Conservation (phyloP, 2,329 filamentous ascomycete species). For the Dothideomycetes sp. region DNA sequence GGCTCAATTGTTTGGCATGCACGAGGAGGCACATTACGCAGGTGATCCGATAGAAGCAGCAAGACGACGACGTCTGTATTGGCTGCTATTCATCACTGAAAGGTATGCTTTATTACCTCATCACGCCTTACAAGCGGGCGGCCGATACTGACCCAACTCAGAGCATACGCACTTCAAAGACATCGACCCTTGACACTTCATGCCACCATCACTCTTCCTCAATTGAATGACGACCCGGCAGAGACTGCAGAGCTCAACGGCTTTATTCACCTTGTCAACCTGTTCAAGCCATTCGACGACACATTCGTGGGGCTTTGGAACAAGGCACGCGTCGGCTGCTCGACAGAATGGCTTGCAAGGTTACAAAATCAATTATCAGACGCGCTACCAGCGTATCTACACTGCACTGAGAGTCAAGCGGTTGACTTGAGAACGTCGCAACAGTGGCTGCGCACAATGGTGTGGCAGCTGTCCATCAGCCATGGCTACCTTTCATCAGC, state of each 20-base stretch:
- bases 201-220: slow-evolving; percentile 46
- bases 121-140: too few relatives aligned
- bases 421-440: slow-evolving; percentile 60
- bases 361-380: slow-evolving; percentile 41
- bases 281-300: slow-evolving; percentile 53
- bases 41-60: slow-evolving; percentile 40
- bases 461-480: slow-evolving; percentile 61
- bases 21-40: slow-evolving; percentile 46
- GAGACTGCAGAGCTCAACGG: slow-evolving; percentile 46
- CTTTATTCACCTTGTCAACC: slow-evolving; percentile 49
- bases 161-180: slow-evolving; percentile 52
- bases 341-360: slow-evolving; percentile 34
- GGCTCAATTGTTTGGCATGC: slow-evolving; percentile 47
- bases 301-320: slow-evolving; percentile 56
- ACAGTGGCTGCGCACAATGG: slow-evolving; percentile 58
- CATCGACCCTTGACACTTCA: slow-evolving; percentile 53
- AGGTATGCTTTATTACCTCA: slow-evolving; percentile 26
- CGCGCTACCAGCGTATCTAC: slow-evolving; percentile 44
- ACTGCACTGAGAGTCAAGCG: slow-evolving; percentile 54
- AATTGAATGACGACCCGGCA: slow-evolving; percentile 37
- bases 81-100: slow-evolving; percentile 53
- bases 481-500: slow-evolving; percentile 50
- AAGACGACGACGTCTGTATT: slow-evolving; percentile 47
- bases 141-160: slow-evolving; percentile 18
- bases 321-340: slow-evolving; percentile 37